Conservation (phyloP, 495 filamentous ascomycete genomes). For the Cairneyella variabilis region DNA sequence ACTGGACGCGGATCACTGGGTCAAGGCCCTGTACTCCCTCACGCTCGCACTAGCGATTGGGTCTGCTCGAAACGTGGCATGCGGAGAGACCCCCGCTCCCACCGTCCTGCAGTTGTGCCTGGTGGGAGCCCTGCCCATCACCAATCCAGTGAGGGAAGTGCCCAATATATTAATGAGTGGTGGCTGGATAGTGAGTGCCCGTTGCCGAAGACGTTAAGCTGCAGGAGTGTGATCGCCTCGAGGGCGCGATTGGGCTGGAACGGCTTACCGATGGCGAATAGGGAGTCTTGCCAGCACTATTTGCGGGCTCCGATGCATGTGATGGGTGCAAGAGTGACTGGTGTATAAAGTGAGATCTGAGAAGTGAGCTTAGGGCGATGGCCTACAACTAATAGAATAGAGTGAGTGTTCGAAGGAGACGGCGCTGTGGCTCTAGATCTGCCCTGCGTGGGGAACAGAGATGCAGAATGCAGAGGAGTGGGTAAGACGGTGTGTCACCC, state of each 20-base stretch:
- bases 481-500: too few relatives aligned
- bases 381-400: neutral
- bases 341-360: neutral
- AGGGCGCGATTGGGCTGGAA: neutral
- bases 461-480: too few relatives aligned
- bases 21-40: neutral
- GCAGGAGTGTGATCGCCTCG: neutral
- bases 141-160: too few relatives aligned
- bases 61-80: neutral
- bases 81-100: too few relatives aligned
- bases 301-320: too few relatives aligned
- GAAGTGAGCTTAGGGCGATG: conserved; percentile 8
- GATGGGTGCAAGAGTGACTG: too few relatives aligned
- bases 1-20: neutral
- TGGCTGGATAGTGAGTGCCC: too few relatives aligned
- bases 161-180: too few relatives aligned
- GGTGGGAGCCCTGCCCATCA: neutral
- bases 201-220: neutral
- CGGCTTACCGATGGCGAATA: too few relatives aligned
- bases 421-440: neutral
- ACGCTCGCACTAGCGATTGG: too few relatives aligned
- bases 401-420: neutral
- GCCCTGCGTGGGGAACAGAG: neutral
- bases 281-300: too few relatives aligned
- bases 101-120: neutral